Conservation (phyloP, 73 alveolate genomes). For the Tetrahymena malaccensis region DNA sequence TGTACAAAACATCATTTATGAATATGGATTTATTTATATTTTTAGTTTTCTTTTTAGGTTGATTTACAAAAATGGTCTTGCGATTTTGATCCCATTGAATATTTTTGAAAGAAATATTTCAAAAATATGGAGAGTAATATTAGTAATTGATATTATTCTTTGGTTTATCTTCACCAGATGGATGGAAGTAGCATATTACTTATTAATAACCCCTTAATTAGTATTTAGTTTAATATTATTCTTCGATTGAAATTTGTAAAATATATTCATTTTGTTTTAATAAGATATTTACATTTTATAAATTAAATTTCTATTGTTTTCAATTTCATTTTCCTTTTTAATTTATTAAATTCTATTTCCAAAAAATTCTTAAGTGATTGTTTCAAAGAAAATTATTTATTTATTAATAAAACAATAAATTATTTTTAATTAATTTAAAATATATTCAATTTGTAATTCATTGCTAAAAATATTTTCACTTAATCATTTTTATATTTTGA, state of each 20-base stretch:
- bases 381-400: no score
- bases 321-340: no score
- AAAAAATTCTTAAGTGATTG: no score
- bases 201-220: not conserved
- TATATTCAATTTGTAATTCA: no score
- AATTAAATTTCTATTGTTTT: no score
- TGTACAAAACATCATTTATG: not conserved
- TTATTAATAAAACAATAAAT: no score
- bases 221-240: not conserved
- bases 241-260: not conserved
- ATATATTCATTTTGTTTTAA: not conserved
- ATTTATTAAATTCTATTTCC: no score
- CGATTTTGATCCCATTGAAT: not conserved
- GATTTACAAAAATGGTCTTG: not conserved
- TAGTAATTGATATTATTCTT: not conserved
- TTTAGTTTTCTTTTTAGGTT: not conserved
- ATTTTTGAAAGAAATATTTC: not conserved
- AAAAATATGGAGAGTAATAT: not conserved
- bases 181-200: not conserved
- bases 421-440: no score
- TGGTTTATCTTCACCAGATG: not conserved
- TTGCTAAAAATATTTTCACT: no score
- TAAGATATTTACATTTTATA: no score
- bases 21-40: not conserved
- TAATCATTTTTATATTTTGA: no score